Conservation (phyloP, 768 basidiomycete genomes). For the Leccinum incarnatum region DNA sequence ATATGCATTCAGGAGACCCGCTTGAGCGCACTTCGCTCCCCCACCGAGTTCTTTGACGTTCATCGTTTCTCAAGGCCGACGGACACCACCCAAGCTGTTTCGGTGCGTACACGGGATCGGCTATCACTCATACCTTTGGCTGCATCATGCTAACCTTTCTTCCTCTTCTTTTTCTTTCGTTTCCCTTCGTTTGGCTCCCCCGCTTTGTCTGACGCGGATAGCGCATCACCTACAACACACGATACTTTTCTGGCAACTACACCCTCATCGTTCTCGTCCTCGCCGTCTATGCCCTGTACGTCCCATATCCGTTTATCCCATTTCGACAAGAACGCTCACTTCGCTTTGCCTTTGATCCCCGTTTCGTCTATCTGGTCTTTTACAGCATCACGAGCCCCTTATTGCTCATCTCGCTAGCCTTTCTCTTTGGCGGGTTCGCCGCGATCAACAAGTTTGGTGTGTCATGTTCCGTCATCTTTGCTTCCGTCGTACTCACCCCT, state of each 20-base stretch:
- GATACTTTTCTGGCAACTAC: slow-evolving; percentile 92
- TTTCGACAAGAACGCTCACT: neutral
- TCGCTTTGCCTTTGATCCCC: neutral
- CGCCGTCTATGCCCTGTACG: slow-evolving; percentile 85
- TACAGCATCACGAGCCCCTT: slow-evolving; percentile 75
- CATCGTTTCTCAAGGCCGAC: slow-evolving; percentile 82
- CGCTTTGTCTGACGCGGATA: slow-evolving; percentile 25
- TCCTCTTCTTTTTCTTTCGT: neutral
- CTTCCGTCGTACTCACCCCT: neutral
- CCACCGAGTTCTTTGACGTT: slow-evolving; percentile 78
- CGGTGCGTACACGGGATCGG: slow-evolving; percentile 43
- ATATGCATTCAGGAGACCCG: slow-evolving; percentile 60
- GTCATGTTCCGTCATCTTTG: slow-evolving; percentile 17
- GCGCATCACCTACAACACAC: slow-evolving; percentile 94
- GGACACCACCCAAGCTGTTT: slow-evolving; percentile 75
- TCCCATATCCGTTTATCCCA: slow-evolving; percentile 1
- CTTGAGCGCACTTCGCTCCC: slow-evolving; percentile 69
- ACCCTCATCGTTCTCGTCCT: slow-evolving; percentile 70
- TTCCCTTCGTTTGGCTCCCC: neutral
- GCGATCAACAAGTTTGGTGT: slow-evolving; percentile 87
- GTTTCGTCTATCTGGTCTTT: neutral
- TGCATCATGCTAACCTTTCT: neutral
- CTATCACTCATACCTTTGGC: neutral
- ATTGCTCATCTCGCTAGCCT: slow-evolving; percentile 77
- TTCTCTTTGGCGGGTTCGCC: slow-evolving; percentile 89